Conservation (phyloP, 257 asterid genomes). For the Oldenlandia corymbosa region DNA sequence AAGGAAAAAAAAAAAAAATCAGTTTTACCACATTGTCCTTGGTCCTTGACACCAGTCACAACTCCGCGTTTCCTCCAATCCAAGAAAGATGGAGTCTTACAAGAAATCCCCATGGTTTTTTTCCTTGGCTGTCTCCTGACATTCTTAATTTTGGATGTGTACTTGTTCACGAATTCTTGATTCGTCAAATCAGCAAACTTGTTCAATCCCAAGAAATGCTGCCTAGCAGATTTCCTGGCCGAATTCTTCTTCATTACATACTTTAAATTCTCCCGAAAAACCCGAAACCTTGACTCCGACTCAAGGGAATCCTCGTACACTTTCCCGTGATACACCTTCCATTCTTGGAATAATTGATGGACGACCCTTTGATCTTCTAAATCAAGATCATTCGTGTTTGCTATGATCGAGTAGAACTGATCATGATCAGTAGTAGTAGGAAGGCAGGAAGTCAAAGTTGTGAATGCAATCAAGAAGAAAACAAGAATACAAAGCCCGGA, state of each 20-base stretch:
- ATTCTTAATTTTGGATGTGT: conserved; percentile 11
- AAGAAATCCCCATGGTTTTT: conserved; percentile 6
- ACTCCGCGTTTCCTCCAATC: conserved; percentile 39
- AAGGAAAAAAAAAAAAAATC: background rate
- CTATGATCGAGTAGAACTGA: conserved; percentile 11
- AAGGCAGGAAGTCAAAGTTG: background rate
- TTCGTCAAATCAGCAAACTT: conserved; percentile 34
- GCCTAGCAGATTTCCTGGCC: conserved; percentile 7
- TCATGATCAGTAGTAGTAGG: too few relatives aligned
- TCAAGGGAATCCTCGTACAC: conserved; percentile 23
- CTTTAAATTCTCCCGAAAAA: conserved; percentile 24
- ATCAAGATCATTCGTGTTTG: conserved; percentile 2
- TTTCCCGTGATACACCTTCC: conserved; percentile 30
- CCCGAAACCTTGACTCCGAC: conserved; percentile 23
- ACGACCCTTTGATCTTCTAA: conserved; percentile 16
- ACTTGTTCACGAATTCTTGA: conserved; percentile 28
- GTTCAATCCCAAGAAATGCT: conserved; percentile 25
- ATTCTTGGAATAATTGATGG: conserved; percentile 23
- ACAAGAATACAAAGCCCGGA: background rate
- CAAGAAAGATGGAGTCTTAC: conserved; percentile 25
- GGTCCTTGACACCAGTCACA: conserved; percentile 31
- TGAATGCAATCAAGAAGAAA: background rate
- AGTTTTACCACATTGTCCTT: conserved; percentile 22
- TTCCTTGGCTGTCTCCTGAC: background rate
- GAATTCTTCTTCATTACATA: conserved; percentile 23